These are phyloP conservation scores for Taphrina betulina DNA, from an alignment of 1,139 yeast genomes.

Conservation along the genomic window DNA sequence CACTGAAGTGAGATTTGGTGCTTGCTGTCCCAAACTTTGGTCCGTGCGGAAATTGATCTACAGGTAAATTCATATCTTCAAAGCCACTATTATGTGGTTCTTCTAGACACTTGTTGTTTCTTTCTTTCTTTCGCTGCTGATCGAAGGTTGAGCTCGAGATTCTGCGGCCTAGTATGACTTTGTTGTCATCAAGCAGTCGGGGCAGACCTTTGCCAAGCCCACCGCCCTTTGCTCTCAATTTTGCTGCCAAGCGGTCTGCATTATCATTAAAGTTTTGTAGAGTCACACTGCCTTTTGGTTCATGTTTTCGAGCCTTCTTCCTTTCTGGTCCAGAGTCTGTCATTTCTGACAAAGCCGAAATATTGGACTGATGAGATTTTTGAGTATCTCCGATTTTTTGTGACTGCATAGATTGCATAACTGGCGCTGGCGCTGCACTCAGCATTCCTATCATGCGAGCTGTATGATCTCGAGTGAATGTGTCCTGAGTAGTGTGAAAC, in stretches of 20 bases:
- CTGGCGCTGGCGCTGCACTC: conserved; percentile 22
- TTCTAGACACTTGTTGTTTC: not conserved
- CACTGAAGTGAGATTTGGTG: conserved; percentile 26
- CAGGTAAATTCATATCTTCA: conserved; percentile 27
- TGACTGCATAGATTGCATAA: not conserved
- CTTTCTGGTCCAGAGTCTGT: conserved; percentile 27
- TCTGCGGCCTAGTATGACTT: conserved; percentile 6
- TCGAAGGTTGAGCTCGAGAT: conserved; percentile 22
- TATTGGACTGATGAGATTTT: conserved; percentile 13
- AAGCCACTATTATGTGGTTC: conserved; percentile 22
- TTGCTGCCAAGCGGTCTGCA: conserved; percentile 35
- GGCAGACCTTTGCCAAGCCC: conserved; percentile 32
- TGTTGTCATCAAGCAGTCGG: conserved; percentile 32
- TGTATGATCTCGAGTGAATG: conserved; percentile 34
- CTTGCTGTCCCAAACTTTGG: conserved; percentile 17
- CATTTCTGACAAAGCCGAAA: conserved; percentile 25
- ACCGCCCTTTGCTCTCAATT: conserved; percentile 31
- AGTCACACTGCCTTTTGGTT: conserved; percentile 35
- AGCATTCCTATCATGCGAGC: conserved; percentile 28
- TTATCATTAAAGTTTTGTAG: conserved; percentile 34
- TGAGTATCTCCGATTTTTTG: conserved; percentile 9
- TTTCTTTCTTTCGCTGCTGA: conserved; percentile 18
- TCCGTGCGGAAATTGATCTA: conserved; percentile 8
- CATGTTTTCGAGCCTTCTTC: conserved; percentile 19
- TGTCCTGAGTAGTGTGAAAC: conserved; percentile 34